Base-by-base conservation (phyloP, 148 eudicot genomes). In the Chenopodium quinoa region DNA sequence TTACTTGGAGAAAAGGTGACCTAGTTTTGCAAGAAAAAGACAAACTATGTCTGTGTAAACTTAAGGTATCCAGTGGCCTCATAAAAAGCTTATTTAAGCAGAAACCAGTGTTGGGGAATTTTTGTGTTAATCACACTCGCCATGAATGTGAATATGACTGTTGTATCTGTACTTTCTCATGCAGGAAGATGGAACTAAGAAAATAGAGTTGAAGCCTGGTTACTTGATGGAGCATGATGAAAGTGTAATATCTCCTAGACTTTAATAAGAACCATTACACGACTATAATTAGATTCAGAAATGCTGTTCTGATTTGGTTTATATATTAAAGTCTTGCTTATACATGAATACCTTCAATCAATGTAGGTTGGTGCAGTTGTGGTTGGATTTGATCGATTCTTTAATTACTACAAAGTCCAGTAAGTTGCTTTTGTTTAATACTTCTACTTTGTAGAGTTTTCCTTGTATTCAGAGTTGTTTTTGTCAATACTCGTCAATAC, bases 331-430 rank as follows among this genome's bases (percentile, higher is more conserved):
- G 34, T 77, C 52, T n/a, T 73, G 22, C 83, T 78, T 58, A 73
- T 81, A 20, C 22, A 32, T 56, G 37, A 50, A 46, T 64, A 71
- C 68, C 48, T 75, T 50, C 66, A 54, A 80, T 56, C 58, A 32
- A 66, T 88, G 60, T 84, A 96, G 99, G 99, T 96, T 85, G 99
- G 98, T 72, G 99, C 97, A 73, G 98, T 96, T 85, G 98, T 96
- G 66, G 99, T 96, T 79, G 99, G 99, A 85, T 94, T 96, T 87
- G 99, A 96, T 85, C 97, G 97, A 46, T 91, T 90, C 84, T 92
- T 96, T 74, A 96, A 96, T 89, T 96, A 96, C 90, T 92, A 91
- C 81, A 96, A 96, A 88, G 83, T 92, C 83, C 98, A 93, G 98
- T 96, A 90, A 91, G 95, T 89, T 81, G 60, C 79, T 50, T 68